Conservation (phyloP, 1,284 basidiomycete species). For the Heimioporus retisporus region DNA sequence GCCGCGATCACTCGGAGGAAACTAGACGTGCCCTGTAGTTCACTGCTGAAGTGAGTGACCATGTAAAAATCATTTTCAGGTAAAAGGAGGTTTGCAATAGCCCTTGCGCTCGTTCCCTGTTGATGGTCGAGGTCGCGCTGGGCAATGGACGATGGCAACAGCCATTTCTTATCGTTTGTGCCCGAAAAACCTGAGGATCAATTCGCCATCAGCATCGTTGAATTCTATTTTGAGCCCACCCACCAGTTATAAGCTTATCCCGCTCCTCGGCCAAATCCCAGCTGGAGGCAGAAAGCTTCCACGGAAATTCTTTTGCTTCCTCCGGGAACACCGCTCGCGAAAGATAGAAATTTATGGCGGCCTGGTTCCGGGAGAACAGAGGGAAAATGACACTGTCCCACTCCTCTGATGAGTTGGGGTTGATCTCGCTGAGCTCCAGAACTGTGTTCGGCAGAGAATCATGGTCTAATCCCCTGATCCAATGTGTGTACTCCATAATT, state of each 20-base stretch:
- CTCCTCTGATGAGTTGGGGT: conserved; percentile 51
- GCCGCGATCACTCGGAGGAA: conserved; percentile 45
- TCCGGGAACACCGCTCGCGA: conserved; percentile 5
- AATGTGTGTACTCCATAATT: conserved; percentile 51
- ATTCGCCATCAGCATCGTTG: background rate
- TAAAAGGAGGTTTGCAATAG: conserved; percentile 54
- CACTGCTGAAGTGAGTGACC: conserved; percentile 41
- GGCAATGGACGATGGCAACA: conserved; percentile 14
- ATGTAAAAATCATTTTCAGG: conserved; percentile 52
- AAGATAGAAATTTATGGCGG: conserved; percentile 37
- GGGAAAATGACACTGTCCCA: conserved; percentile 42
- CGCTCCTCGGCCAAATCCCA: conserved; percentile 51
- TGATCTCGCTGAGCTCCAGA: conserved; percentile 49
- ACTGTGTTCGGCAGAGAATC: conserved; percentile 41
- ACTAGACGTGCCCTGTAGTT: conserved; percentile 33
- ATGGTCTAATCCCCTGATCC: conserved; percentile 40
- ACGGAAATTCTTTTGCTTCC: conserved; percentile 54
- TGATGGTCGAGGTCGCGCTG: conserved; percentile 13
- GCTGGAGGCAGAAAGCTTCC: conserved; percentile 55
- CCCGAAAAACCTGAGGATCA: conserved; percentile 16
- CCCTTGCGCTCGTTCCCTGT: conserved; percentile 39
- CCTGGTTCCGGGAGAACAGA: conserved; percentile 49
- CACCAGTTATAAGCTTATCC: conserved; percentile 10
- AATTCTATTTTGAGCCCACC: background rate
- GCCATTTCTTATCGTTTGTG: conserved; percentile 5